Percentiles rank a stretch among this genome's conserved stretches.
Evolutionary conservation across 345 rosid species (phyloP).

Genomic region (Eucalyptus shirleyi): DNA sequence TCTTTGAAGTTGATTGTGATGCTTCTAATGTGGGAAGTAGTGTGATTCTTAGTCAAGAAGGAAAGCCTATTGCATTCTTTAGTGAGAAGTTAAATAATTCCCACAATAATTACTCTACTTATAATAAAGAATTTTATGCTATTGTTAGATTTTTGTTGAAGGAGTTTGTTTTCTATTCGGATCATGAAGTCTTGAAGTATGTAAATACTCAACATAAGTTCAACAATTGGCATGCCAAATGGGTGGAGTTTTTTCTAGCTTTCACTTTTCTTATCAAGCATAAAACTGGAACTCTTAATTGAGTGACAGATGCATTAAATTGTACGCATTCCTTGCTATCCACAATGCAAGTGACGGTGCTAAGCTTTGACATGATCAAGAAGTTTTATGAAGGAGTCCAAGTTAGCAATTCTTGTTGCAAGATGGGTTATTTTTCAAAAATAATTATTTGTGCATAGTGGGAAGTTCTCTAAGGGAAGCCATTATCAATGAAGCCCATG

Average conservation of each 20-base stretch:
- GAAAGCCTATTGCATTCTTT: too few species aligned
- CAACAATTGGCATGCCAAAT: background rate
- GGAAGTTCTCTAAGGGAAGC: background rate
- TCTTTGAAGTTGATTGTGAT: too few species aligned
- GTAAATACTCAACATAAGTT: background rate
- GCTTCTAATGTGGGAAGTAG: too few species aligned
- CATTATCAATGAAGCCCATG: background rate
- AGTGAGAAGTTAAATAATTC: too few species aligned
- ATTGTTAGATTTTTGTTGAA: background rate
- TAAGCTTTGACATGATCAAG: background rate
- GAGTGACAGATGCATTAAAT: rapidly evolving
- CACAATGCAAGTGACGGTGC: background rate
- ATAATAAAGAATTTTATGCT: too few species aligned
- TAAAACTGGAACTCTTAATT: too few species aligned
- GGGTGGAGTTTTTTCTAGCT: background rate
- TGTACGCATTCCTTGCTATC: background rate
- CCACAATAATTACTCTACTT: too few species aligned
- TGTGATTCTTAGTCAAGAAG: too few species aligned
- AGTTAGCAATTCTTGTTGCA: background rate
- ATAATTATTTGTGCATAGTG: background rate
- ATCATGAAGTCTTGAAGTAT: background rate
- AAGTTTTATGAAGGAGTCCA: background rate
- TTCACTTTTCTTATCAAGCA: background rate
- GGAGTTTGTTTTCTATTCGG: background rate
- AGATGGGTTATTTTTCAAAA: background rate